Evolutionary conservation across 176 grass and related monocot genomes (phyloP).

Genomic region (Zoysia japonica): DNA sequence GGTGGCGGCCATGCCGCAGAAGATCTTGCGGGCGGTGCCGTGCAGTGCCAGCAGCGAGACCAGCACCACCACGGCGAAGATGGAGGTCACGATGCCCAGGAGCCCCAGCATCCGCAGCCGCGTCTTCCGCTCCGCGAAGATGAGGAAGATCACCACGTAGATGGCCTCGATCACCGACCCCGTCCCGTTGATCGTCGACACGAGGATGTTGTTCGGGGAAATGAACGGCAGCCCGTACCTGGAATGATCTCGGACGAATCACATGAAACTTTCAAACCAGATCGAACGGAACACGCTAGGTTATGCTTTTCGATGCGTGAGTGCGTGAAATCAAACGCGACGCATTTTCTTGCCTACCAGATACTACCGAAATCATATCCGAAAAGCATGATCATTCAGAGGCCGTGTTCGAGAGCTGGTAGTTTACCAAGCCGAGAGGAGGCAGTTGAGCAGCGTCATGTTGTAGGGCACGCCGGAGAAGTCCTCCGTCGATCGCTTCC

Average conservation of each 20-base stretch:
- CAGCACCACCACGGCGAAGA: slow-evolving; percentile 64
- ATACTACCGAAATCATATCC: slow-evolving; percentile 18
- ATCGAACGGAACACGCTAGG: too few species aligned
- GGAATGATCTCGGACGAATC: background rate
- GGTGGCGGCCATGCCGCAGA: slow-evolving; percentile 85
- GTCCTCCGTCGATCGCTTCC: slow-evolving; percentile 79
- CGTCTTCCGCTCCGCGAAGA: slow-evolving; percentile 57
- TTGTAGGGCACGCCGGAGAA: slow-evolving; percentile 98
- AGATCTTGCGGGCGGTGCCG: slow-evolving; percentile 69
- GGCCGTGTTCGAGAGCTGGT: background rate
- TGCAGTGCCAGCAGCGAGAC: slow-evolving; percentile 79
- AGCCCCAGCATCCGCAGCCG: slow-evolving; percentile 59
- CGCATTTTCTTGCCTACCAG: slow-evolving; percentile 12
- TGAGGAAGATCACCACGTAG: slow-evolving; percentile 91
- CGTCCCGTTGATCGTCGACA: slow-evolving; percentile 89
- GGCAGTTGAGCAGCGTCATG: slow-evolving; percentile 98
- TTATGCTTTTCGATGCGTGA: too few species aligned
- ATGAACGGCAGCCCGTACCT: slow-evolving; percentile 93
- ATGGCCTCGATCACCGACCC: slow-evolving; percentile 72
- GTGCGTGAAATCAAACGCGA: background rate
- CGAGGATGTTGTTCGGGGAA: slow-evolving; percentile 89
- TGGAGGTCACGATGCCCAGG: slow-evolving; percentile 50
- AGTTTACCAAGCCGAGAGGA: slow-evolving; percentile 86
- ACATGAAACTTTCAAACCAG: too few species aligned
- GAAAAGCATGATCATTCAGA: background rate